phyloP scores from a whole-genome alignment of 2,329 filamentous ascomycete genomes.

The Amylocarpus encephaloides region DNA sequence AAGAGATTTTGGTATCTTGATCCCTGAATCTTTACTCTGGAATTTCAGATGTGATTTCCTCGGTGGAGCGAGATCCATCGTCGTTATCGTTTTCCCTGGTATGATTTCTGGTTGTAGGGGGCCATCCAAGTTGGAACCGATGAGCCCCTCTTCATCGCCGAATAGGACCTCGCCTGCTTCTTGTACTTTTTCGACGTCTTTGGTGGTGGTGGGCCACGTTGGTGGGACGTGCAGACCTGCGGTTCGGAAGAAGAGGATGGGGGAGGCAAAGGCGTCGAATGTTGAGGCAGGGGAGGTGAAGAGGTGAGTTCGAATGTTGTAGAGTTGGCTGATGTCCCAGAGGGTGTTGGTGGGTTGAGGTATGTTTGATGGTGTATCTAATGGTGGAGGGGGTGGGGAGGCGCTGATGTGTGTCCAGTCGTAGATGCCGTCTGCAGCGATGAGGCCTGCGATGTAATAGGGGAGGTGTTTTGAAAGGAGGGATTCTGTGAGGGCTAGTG shows the following conservation, averaged over 20 bases:
- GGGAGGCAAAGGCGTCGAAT: slow-evolving; percentile 55
- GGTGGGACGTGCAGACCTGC: slow-evolving; percentile 33
- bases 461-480: slow-evolving; percentile 34
- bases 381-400: slow-evolving; percentile 24
- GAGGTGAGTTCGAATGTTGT: slow-evolving; percentile 36
- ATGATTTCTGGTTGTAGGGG: not conserved
- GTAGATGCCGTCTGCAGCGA: slow-evolving; percentile 55
- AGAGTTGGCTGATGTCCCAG: slow-evolving; percentile 22
- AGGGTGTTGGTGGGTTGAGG: not conserved
- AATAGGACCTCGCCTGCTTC: not conserved
- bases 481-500: slow-evolving; percentile 52
- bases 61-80: slow-evolving; percentile 6
- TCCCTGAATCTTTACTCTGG: slow-evolving; percentile 17
- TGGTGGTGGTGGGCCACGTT: slow-evolving; percentile 12
- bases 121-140: not conserved
- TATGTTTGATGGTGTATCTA: not conserved
- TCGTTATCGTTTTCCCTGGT: slow-evolving; percentile 5
- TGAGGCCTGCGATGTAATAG: slow-evolving; percentile 42
- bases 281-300: slow-evolving; percentile 44
- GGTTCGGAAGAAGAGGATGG: slow-evolving; percentile 52
- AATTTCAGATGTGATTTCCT: slow-evolving; percentile 22
- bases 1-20: slow-evolving; percentile 23
- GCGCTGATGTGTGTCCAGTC: slow-evolving; percentile 56
- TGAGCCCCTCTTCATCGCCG: not conserved
- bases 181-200: not conserved